Evolutionary conservation across 2,329 filamentous ascomycete species (phyloP).

Genomic region (Botrytis aclada): DNA sequence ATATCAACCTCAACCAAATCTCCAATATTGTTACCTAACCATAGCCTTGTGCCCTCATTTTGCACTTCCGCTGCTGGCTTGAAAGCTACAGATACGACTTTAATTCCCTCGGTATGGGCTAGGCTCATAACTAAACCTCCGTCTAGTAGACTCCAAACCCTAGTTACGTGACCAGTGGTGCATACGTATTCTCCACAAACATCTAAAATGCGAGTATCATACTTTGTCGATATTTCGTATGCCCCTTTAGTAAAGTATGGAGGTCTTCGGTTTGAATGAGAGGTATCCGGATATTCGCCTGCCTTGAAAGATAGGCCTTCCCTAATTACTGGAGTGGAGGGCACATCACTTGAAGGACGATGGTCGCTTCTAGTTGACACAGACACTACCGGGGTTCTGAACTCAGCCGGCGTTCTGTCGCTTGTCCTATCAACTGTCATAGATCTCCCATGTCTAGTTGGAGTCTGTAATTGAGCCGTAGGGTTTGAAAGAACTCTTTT

Average conservation of each 20-base stretch:
- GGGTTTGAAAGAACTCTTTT: slow-evolving; percentile 49
- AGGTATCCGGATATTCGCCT: slow-evolving; percentile 74
- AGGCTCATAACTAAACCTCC: slow-evolving; percentile 80
- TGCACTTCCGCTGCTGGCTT: slow-evolving; percentile 76
- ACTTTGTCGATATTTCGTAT: slow-evolving; percentile 77
- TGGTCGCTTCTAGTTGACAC: slow-evolving; percentile 21
- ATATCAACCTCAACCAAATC: slow-evolving; percentile 91
- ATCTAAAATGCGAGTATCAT: slow-evolving; percentile 82
- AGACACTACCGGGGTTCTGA: slow-evolving; percentile 37
- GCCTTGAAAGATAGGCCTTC: slow-evolving; percentile 24
- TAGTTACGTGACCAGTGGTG: slow-evolving; percentile 80
- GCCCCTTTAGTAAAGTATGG: slow-evolving; percentile 70
- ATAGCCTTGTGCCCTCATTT: slow-evolving; percentile 77
- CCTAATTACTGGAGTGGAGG: slow-evolving; percentile 21
- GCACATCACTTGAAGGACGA: slow-evolving; percentile 24
- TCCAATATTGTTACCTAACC: slow-evolving; percentile 86
- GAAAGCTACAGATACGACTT: slow-evolving; percentile 77
- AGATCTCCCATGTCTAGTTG: slow-evolving; percentile 47
- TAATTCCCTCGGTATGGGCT: slow-evolving; percentile 79
- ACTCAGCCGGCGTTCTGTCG: slow-evolving; percentile 41
- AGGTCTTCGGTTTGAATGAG: slow-evolving; percentile 78
- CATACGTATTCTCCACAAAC: slow-evolving; percentile 85
- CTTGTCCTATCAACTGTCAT: slow-evolving; percentile 49
- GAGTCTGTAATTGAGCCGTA: slow-evolving; percentile 44
- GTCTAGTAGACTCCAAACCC: slow-evolving; percentile 81